Conservation (phyloP, 257 asterid genomes). For the Linaria vulgaris region DNA sequence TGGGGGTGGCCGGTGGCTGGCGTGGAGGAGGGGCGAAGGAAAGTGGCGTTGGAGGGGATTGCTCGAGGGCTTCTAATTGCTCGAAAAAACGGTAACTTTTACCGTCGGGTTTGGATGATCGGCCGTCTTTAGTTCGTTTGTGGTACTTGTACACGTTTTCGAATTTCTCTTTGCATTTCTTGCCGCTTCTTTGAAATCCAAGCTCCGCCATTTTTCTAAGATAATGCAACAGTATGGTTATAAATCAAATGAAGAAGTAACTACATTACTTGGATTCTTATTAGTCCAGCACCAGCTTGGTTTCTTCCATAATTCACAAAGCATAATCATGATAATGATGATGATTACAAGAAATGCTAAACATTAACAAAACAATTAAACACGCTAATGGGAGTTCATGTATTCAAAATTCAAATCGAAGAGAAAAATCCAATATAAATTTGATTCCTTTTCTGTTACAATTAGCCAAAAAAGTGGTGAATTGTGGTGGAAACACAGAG, state of each 20-base stretch:
- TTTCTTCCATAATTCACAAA: constrained; percentile 29
- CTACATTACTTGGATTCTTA: neutral
- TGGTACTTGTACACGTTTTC: constrained; percentile 92
- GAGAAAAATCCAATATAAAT: constrained; percentile 20
- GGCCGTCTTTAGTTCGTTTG: constrained; percentile 82
- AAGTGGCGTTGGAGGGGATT: constrained; percentile 32
- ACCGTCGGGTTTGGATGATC: constrained; percentile 73
- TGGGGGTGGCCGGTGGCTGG: neutral
- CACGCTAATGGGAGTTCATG: neutral
- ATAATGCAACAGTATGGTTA: constrained; percentile 5
- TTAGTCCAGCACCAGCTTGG: constrained; percentile 20
- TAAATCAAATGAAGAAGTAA: neutral
- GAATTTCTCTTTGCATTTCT: constrained; percentile 95
- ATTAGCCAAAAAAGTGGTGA: too few relatives aligned
- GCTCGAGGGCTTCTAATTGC: constrained; percentile 66
- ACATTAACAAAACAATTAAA: neutral
- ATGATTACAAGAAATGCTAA: too few relatives aligned
- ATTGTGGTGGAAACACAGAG: too few relatives aligned
- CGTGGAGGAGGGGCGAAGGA: constrained; percentile 27
- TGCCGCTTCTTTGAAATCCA: constrained; percentile 73
- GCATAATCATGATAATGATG: too few relatives aligned
- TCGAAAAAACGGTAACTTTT: constrained; percentile 78
- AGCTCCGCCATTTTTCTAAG: constrained; percentile 83
- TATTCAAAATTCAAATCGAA: neutral
- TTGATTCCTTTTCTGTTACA: too few relatives aligned